Percentiles rank a stretch among this genome's conserved stretches.
Evolutionary conservation across 176 grass and related monocot species (phyloP).

Genomic region (Pharus latifolius): DNA sequence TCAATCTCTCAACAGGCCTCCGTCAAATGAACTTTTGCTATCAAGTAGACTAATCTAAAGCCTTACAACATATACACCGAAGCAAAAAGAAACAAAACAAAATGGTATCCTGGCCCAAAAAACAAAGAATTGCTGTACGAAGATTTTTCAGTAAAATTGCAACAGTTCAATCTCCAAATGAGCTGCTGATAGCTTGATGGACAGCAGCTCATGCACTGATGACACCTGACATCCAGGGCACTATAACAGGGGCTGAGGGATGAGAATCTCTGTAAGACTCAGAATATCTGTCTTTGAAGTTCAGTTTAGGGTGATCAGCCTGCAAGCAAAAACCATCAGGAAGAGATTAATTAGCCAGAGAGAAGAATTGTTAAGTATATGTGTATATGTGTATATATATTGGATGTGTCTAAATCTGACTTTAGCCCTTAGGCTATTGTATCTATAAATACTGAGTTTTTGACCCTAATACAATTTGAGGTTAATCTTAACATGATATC

Average conservation of each 20-base stretch:
- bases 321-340: conserved; percentile 22
- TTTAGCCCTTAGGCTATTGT: too few species aligned
- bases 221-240: conserved; percentile 91
- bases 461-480: too few species aligned
- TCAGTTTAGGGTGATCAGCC: conserved; percentile 54
- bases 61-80: conserved; percentile 28
- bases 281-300: conserved; percentile 85
- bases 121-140: conserved; percentile 2
- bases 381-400: too few species aligned
- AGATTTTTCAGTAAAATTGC: background rate
- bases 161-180: background rate
- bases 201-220: conserved; percentile 27
- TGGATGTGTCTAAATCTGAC: too few species aligned
- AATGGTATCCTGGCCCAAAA: conserved; percentile 3
- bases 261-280: conserved; percentile 78
- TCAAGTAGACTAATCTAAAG: conserved; percentile 31
- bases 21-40: conserved; percentile 10
- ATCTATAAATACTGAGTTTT: too few species aligned
- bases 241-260: conserved; percentile 60
- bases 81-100: background rate
- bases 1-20: conserved; percentile 4
- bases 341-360: background rate
- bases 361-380: too few species aligned
- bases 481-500: too few species aligned
- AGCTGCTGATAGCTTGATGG: background rate